These are phyloP conservation scores for Botrytis cinerea DNA, from an alignment of 2,329 filamentous ascomycete species.

Conservation along the genomic window DNA sequence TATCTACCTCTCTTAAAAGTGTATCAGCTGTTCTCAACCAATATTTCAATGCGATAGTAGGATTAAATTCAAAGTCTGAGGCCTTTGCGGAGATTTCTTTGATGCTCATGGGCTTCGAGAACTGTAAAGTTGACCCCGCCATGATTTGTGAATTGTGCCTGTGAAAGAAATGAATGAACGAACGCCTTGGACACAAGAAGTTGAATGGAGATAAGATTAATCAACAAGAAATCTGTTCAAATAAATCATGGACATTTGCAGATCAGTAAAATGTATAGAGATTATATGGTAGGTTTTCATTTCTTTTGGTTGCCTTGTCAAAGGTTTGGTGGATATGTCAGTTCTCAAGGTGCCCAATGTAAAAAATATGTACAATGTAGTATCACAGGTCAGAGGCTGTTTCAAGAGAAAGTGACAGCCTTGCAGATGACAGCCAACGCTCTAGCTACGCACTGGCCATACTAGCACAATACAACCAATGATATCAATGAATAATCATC, in stretches of 20 bases:
- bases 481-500: rapidly evolving
- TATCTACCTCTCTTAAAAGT: constrained; percentile 73
- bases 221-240: background rate
- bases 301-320: background rate
- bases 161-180: background rate
- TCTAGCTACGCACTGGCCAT: background rate
- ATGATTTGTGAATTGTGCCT: constrained; percentile 30
- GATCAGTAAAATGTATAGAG: background rate
- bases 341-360: constrained; percentile 16
- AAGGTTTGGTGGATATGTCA: background rate
- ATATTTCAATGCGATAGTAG: constrained; percentile 71
- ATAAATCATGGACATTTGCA: background rate
- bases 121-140: constrained; percentile 36
- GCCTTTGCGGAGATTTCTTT: constrained; percentile 77
- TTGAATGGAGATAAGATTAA: background rate
- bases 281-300: background rate
- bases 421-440: background rate
- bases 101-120: constrained; percentile 62
- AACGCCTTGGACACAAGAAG: background rate
- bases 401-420: background rate
- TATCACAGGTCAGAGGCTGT: background rate
- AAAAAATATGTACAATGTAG: background rate
- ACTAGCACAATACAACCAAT: background rate
- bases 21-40: constrained; percentile 82
- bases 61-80: constrained; percentile 78